Base-by-base conservation (phyloP, 2,329 filamentous ascomycete genomes). In the Botrytis hyacinthi region DNA sequence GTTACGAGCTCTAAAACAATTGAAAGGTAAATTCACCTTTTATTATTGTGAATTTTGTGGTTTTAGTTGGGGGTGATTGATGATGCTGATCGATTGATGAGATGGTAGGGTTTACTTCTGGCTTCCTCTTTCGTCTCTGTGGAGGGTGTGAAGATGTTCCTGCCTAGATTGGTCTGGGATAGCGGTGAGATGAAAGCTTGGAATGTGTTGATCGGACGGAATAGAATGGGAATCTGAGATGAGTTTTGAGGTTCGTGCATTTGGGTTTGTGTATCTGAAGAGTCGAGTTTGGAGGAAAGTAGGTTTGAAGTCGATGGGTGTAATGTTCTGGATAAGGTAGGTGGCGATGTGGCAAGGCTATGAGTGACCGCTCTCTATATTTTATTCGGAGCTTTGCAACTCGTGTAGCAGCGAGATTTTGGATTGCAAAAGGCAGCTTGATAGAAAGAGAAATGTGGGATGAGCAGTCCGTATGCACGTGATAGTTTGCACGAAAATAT, bases 401-500 rank as follows among this genome's bases (percentile, higher is more conserved):
- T 54, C 14, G 2, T 29, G 26, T 29, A 2, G 5, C 16, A 0
- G 6, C 16, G 48, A 51, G 1, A 2, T 14, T 51, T 48, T 51
- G 12, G 4, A 3, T 51, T n/a, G 26, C 22, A 3, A 26, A 26
- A 26, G 22, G 46, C 4, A 51, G 4, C 48, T 51, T n/a, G 12
- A 6, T 3, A 7, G 6, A 12, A 3, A 54, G 51, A 54, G 51
- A 18, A 29, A 3, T 16, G 6, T 3, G 5, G 12, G 12, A 54
- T n/a, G n/a, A 8, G 12, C 1, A 29, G 51, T 12, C 9, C 12
- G 3, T 8, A 0, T 0, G 2, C 51, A 29, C n/a, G 51, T 29
- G 51, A 54, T 16, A 0, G 5, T 29, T 0, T 5, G 3, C 14
- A 3, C 6, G 26, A 0, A 0, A 3, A 1, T 54, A 14, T 54